Conservation (phyloP, 2,329 filamentous ascomycete genomes). For the Penicillium verrucosum region DNA sequence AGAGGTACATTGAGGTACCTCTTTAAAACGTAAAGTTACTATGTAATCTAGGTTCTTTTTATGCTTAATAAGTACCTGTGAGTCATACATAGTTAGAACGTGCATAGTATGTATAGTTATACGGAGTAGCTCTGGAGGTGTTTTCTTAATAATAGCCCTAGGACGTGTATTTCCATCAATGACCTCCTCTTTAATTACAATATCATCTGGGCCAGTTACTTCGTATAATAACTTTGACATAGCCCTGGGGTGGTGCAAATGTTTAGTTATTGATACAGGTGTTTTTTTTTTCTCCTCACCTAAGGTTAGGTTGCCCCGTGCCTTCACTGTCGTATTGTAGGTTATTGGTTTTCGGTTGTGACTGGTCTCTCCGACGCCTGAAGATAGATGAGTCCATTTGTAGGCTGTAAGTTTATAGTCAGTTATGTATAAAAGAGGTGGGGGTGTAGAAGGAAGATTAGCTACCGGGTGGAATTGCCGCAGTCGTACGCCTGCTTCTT, state of each 20-base stretch:
- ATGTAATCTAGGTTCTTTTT: background rate
- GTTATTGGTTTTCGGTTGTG: background rate
- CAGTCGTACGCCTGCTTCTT: conserved; percentile 76
- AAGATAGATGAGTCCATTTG: conserved; percentile 63
- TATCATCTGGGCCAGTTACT: background rate
- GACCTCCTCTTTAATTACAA: background rate
- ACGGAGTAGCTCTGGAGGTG: no score
- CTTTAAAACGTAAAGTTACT: background rate
- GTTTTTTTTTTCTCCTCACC: background rate
- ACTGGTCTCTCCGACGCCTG: conserved; percentile 40
- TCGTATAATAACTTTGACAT: background rate
- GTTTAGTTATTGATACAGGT: background rate
- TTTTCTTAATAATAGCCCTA: background rate
- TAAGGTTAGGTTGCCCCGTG: no score
- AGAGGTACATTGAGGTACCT: background rate
- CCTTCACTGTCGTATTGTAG: background rate
- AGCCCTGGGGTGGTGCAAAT: background rate
- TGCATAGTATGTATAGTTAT: background rate
- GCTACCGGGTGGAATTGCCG: conserved; percentile 81
- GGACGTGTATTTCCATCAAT: background rate
- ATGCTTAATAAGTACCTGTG: background rate
- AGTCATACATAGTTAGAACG: background rate
- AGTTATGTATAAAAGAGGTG: conserved; percentile 1
- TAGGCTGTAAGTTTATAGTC: conserved; percentile 47
- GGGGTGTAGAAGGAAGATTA: background rate